Percentiles rank a stretch among this genome's conserved stretches.
phyloP scores from a whole-genome alignment of 345 rosid species.

The Syzygium aromaticum region DNA sequence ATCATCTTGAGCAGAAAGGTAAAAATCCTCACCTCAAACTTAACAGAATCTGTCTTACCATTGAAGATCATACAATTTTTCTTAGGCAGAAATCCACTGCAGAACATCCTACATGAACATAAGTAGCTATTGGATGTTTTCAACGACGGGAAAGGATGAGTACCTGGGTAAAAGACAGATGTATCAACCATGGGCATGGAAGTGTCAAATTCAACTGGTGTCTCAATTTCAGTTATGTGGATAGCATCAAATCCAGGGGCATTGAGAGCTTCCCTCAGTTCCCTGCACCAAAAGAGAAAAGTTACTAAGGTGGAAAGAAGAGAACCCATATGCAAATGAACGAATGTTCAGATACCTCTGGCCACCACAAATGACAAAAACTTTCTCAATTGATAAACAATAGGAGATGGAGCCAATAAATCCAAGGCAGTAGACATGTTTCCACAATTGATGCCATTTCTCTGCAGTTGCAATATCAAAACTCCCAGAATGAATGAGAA shows the following conservation, averaged over 20 bases:
- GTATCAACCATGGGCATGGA: slow-evolving; percentile 58
- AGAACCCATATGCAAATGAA: background rate
- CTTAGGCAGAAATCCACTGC: slow-evolving; percentile 30
- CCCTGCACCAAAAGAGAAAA: slow-evolving; percentile 27
- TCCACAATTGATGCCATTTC: slow-evolving; percentile 73
- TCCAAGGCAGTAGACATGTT: slow-evolving; percentile 73
- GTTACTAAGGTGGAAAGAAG: background rate
- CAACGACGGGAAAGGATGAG: no score
- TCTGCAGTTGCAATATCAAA: slow-evolving; percentile 77
- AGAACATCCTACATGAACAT: no score
- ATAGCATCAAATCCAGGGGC: slow-evolving; percentile 73
- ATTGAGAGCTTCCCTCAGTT: slow-evolving; percentile 69
- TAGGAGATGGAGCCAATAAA: slow-evolving; percentile 70
- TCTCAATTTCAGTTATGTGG: slow-evolving; percentile 73
- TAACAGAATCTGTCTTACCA: slow-evolving; percentile 15
- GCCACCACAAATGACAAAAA: background rate
- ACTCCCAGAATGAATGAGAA: slow-evolving; percentile 82
- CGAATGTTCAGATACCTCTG: background rate
- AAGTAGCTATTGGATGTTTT: no score
- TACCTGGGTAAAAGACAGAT: slow-evolving; percentile 9
- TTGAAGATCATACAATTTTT: slow-evolving; percentile 43
- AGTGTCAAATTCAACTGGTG: slow-evolving; percentile 68
- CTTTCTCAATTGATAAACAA: slow-evolving; percentile 77
- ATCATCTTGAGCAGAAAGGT: no score
- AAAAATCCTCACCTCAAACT: slow-evolving; percentile 47